Percentiles rank a stretch among this genome's conserved stretches.
Evolutionary conservation across 257 asterid species (phyloP).

Genomic region (Perilla frutescens): DNA sequence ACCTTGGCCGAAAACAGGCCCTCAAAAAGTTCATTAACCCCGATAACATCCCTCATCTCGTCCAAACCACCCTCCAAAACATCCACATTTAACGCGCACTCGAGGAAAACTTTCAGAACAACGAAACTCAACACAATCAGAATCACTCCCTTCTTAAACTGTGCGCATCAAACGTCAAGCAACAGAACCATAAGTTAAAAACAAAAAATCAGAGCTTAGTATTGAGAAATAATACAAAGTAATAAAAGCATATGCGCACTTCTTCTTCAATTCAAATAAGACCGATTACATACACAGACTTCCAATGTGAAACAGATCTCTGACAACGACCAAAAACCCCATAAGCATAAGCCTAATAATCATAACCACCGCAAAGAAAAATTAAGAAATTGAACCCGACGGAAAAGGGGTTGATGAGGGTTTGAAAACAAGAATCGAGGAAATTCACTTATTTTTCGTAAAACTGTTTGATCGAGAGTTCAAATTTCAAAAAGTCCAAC

Average conservation of each 20-base stretch:
- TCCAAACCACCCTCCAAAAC: slow-evolving; percentile 57
- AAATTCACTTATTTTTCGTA: slow-evolving; percentile 38
- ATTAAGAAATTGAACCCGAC: slow-evolving; percentile 40
- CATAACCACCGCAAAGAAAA: slow-evolving; percentile 28
- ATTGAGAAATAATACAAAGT: slow-evolving; percentile 5
- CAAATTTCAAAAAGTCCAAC: slow-evolving; percentile 59
- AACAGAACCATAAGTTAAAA: slow-evolving; percentile 29
- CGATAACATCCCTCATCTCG: slow-evolving; percentile 80
- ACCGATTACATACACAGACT: not conserved
- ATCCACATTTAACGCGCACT: slow-evolving; percentile 48
- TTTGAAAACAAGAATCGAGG: slow-evolving; percentile 40
- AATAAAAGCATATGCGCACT: not conserved
- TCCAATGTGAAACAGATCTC: slow-evolving; percentile 49
- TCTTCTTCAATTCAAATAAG: slow-evolving; percentile 12
- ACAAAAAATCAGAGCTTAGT: slow-evolving; percentile 37
- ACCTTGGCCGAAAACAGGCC: slow-evolving; percentile 79
- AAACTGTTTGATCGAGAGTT: slow-evolving; percentile 46
- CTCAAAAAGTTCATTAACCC: slow-evolving; percentile 68
- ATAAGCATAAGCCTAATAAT: slow-evolving; percentile 26
- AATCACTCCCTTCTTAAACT: not conserved
- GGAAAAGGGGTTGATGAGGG: slow-evolving; percentile 30
- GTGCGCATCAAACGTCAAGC: slow-evolving; percentile 32
- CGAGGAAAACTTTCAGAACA: slow-evolving; percentile 15
- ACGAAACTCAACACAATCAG: slow-evolving; percentile 29
- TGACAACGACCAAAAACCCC: slow-evolving; percentile 35